These are phyloP conservation scores for Paracorniculantispora psalliotae DNA, from an alignment of 2,329 filamentous ascomycete genomes.

Conservation along the genomic window DNA sequence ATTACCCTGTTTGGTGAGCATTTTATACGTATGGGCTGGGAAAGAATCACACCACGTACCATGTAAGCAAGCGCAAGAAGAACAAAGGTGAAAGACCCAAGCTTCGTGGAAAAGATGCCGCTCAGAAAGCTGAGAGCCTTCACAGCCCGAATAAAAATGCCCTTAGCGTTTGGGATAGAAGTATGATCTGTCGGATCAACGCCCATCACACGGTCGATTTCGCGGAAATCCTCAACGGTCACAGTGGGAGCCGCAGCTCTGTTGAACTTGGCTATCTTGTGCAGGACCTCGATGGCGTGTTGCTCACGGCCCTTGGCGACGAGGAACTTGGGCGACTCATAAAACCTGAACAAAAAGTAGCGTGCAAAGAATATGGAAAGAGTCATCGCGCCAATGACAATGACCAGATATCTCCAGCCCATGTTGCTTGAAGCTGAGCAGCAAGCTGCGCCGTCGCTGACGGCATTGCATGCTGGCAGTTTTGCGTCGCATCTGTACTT, in stretches of 20 bases:
- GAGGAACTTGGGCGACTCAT: slow-evolving; percentile 53
- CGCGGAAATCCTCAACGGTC: background rate
- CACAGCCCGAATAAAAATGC: background rate
- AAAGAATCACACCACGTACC: background rate
- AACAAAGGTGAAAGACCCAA: background rate
- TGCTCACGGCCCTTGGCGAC: slow-evolving; percentile 50
- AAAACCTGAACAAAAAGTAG: slow-evolving; percentile 52
- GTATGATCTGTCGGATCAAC: background rate
- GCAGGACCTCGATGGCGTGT: slow-evolving; percentile 48
- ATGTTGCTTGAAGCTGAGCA: slow-evolving; percentile 41
- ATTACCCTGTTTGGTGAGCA: slow-evolving; percentile 11
- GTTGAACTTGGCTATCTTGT: slow-evolving; percentile 51
- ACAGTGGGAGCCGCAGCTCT: slow-evolving; percentile 18
- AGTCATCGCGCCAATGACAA: slow-evolving; percentile 49
- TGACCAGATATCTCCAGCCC: slow-evolving; percentile 56
- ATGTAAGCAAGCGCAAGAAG: slow-evolving; percentile 4
- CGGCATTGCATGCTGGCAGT: slow-evolving; percentile 36
- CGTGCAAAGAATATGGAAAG: slow-evolving; percentile 50
- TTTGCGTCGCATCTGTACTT: slow-evolving; percentile 39
- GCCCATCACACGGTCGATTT: background rate
- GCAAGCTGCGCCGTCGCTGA: slow-evolving; percentile 22
- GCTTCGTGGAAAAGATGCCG: background rate
- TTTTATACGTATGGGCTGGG: background rate
- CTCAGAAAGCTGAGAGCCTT: slow-evolving; percentile 1
- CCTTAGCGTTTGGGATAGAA: background rate